phyloP scores from a whole-genome alignment of 176 grass and related monocot genomes.

The Aegilops bicornis region DNA sequence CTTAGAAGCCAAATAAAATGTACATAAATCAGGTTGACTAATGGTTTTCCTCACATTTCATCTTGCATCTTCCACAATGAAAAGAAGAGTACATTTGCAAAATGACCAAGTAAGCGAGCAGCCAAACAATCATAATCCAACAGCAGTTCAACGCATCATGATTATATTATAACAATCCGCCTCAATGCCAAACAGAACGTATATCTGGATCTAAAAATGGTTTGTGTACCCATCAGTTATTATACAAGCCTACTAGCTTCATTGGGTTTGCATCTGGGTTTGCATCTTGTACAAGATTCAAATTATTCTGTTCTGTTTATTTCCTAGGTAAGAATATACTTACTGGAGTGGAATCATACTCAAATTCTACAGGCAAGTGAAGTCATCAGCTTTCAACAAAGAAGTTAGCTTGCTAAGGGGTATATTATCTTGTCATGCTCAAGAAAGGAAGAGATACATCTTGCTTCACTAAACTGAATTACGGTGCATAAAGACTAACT shows the following conservation, averaged over 20 bases:
- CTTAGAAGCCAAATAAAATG: neutral
- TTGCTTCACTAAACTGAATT: neutral
- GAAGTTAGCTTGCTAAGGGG: neutral
- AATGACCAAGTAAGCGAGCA: neutral
- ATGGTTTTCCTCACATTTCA: neutral
- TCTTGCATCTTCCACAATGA: neutral
- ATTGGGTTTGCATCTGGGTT: neutral
- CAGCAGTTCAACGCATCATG: neutral
- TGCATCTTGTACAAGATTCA: neutral
- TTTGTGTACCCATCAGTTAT: neutral
- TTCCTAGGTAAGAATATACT: neutral
- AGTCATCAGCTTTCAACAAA: constrained; percentile 22
- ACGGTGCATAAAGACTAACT: neutral
- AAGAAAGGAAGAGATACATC: neutral
- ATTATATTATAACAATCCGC: neutral
- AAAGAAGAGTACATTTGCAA: neutral
- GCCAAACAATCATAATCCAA: neutral
- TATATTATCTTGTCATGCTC: constrained; percentile 1
- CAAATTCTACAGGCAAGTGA: neutral
- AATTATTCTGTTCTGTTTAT: neutral
- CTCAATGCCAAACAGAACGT: neutral
- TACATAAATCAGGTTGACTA: neutral
- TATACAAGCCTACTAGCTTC: neutral
- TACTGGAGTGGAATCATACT: neutral
- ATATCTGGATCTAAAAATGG: neutral